Base-by-base conservation (phyloP, 768 basidiomycete species). In the Mycena haematopus region DNA sequence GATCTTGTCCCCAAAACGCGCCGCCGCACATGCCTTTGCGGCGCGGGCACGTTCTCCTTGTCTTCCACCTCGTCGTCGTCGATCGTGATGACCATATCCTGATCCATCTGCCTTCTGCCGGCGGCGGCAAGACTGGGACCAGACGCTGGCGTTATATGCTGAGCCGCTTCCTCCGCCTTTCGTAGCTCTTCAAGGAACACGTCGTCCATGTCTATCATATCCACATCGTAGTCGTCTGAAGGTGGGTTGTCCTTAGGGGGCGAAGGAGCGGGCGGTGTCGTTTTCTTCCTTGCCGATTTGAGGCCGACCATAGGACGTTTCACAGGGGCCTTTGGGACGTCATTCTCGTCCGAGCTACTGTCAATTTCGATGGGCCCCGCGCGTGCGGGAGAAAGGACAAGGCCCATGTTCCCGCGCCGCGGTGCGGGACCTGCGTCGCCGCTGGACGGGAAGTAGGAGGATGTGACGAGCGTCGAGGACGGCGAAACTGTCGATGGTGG, bases 41-140 rank as follows among this genome's bases (percentile, higher is more conserved):
- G 77, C 2, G 80, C 78, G 6, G 82, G 83, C 38, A 80, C 73
- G 69, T 90, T 90, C 74, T 90, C 89, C 71, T 89, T 88, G 68
- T 88, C 84, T 17, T 82, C 82, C 27, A 63, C 60, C 19, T 63
- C 61, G 27, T 60, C 70, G 58, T 69, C 74, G 27, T 67, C 63
- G n/a, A 65, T 71, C 56, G 50, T 56, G 35, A 56, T 65, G 45
- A 62, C 25, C 24, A 51, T 52, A 17, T 71, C 59, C 21, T 64
- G 69, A 24, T 66, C 65, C 47, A 64, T 63, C 64, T 74, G 71
- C 35, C 71, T 69, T 67, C 65, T 52, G 59, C 35, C 31, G 63
- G 44, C 54, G 36, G 60, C 29, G 33, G 52, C 51, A 51, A 42
- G 44, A 47, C 50, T 42, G 22, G 36, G 29, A 31, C 24, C 25